A percentile compares a stretch with the other conserved stretches of the same genome.
phyloP scores from a whole-genome alignment of 2,329 filamentous ascomycete species.

The Daldinia eschscholtzii region DNA sequence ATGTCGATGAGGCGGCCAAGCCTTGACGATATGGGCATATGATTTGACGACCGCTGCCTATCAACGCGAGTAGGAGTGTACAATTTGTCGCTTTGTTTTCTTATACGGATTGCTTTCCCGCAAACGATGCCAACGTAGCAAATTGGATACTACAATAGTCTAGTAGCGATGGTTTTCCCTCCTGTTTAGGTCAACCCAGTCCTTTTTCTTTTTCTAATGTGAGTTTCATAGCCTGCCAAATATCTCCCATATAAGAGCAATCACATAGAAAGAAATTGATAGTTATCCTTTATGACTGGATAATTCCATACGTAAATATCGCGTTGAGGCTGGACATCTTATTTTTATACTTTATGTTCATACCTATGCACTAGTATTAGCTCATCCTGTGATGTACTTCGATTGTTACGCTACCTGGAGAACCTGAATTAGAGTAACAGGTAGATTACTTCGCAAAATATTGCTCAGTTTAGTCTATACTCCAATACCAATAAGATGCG shows the following conservation, averaged over 20 bases:
- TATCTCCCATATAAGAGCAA: background rate
- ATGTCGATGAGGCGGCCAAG: constrained; percentile 53
- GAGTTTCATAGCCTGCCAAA: background rate
- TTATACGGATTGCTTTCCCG: background rate
- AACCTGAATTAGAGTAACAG: background rate
- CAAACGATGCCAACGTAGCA: background rate
- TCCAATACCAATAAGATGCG: background rate
- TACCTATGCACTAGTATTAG: background rate
- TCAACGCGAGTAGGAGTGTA: background rate
- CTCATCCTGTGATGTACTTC: background rate
- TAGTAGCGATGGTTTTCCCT: background rate
- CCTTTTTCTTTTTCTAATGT: background rate
- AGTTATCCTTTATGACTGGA: background rate
- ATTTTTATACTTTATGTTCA: background rate
- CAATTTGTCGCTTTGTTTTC: background rate
- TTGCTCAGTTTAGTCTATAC: background rate
- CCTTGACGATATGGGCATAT: constrained; percentile 25
- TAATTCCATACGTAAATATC: background rate
- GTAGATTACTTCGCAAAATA: background rate
- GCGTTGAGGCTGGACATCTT: background rate
- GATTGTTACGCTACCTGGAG: background rate
- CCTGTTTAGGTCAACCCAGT: background rate
- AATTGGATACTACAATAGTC: background rate
- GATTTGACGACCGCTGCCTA: constrained; percentile 16
- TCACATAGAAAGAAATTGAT: background rate